Base-by-base conservation (phyloP, 2,329 filamentous ascomycete genomes). In the Botrytis aclada region DNA sequence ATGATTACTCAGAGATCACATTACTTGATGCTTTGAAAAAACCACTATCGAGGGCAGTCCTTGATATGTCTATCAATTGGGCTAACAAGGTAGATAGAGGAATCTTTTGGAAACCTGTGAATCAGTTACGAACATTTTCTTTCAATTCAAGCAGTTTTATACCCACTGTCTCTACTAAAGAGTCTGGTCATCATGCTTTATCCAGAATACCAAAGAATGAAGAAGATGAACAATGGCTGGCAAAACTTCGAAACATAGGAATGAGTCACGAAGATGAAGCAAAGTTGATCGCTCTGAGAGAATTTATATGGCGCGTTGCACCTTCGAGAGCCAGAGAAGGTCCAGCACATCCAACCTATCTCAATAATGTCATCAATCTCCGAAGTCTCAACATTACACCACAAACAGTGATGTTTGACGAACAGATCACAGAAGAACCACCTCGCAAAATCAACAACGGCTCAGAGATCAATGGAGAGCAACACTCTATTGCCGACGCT, bases 161-260 rank as follows among this genome's bases (percentile, higher is more conserved):
- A 34, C 85, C 87, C 18, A 84, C 85, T 3, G 86, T 88, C 74
- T 86, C 88, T 63, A 84, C 87, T 64, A 86, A 85, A 78, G 90
- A 91, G 74, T 81, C 87, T 70, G 86, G 86, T 54, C 81, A 84
- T 66, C 88, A 87, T 77, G 85, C 89, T 16, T 82, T 96, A 41
- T 87, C 85, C 75, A 89, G 88, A 76, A 84, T 92, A 5, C 83
- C 88, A 0, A 95, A 90, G 79, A 97, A 95, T 77, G 94, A 97
- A 14, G 95, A 98, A 81, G 96, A 99, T 80, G 94, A 98, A 75
- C 89, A 94, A 77, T 98, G 96, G 95, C 84, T 99, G n/a, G 86
- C 88, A 22, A 92, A 94, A 76, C 83, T 99, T 65, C 89, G 93
- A 69, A 97, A 93, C 76, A 89, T 97, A 60, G 96, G 96, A 0